Evolutionary conservation across 1,139 yeast species (phyloP), one percentile per base, ranked within the genome.

Genomic region (Magnusiomyces magnusii): DNA sequence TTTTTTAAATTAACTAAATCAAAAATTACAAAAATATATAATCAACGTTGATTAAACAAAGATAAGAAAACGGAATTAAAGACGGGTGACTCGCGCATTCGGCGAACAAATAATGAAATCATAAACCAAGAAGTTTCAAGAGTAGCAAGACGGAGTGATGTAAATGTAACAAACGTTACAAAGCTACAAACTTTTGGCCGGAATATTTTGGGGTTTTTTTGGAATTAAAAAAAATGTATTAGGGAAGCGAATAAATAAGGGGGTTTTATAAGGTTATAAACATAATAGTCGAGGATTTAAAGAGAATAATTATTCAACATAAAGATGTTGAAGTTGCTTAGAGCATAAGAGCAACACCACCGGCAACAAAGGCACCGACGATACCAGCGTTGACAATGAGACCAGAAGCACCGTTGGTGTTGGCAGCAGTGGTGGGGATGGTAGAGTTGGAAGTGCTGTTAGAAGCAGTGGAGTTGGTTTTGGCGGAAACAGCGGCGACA

Each of bases 291-390:
- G 36, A 13, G 36, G 36, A 31, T 31, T n/a, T n/a, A 31, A 31
- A 31, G 36, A 31, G 36, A 31, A 7, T 31, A 31, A n/a, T n/a
- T n/a, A n/a, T n/a, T n/a, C n/a, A n/a, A 13, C 13, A 31, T 7
- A 31, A 31, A 31, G 36, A 13, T 13, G 19, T 10, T 24, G 24
- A 53, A 0, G 44, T n/a, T 36, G 47, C 54, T 79, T 81, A 81
- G 76, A 81, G 78, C 70, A 81, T 76, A 74, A 82, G 77, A 71
- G 83, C 86, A 68, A 81, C 80, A 75, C 84, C 86, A 67, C 85
- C 86, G 64, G 85, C 86, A 62, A 81, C 82, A 70, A 82, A 85
- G 71, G 85, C 86, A 76, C 85, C 86, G 71, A 82, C 78, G 69
- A 79, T 77, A 75, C 82, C 83, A 68, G 62, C 60, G 52, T 50